Percentiles rank a stretch among this genome's conserved stretches.
These are phyloP conservation scores for Vanrija sp. DNA, from an alignment of 1,284 basidiomycete species.

Conservation along the genomic window DNA sequence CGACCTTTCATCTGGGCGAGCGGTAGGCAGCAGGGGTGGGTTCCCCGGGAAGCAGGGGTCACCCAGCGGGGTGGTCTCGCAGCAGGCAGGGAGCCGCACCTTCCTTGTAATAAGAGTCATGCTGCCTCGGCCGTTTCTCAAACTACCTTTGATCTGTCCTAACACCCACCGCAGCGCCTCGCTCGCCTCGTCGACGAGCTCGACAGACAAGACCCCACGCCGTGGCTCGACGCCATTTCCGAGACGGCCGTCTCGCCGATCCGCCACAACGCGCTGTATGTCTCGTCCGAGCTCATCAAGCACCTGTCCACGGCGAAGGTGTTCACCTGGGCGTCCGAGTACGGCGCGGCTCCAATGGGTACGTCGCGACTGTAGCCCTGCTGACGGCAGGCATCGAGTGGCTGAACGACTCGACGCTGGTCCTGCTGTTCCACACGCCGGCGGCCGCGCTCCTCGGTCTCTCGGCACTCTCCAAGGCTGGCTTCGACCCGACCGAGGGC, in stretches of 20 bases:
- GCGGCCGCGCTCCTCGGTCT: slow-evolving; percentile 34
- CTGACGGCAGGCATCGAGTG: slow-evolving; percentile 41
- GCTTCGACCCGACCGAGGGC: slow-evolving; percentile 44
- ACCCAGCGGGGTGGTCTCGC: too few relatives aligned
- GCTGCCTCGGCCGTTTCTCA: too few relatives aligned
- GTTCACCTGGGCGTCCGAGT: slow-evolving; percentile 37
- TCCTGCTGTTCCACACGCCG: slow-evolving; percentile 38
- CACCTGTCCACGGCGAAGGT: slow-evolving; percentile 43
- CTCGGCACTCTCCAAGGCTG: slow-evolving; percentile 39
- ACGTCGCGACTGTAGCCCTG: slow-evolving; percentile 3
- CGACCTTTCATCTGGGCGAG: too few relatives aligned
- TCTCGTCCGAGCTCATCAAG: slow-evolving; percentile 39
- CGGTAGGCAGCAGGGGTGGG: too few relatives aligned
- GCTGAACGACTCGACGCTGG: slow-evolving; percentile 43
- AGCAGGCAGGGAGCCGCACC: too few relatives aligned
- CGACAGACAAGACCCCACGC: slow-evolving; percentile 38
- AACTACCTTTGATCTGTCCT: too few relatives aligned
- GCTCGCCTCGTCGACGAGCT: slow-evolving; percentile 34
- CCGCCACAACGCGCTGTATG: slow-evolving; percentile 31
- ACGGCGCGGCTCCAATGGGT: slow-evolving; percentile 41
- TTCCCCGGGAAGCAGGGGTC: too few relatives aligned
- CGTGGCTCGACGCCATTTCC: slow-evolving; percentile 40
- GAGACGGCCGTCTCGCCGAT: slow-evolving; percentile 24
- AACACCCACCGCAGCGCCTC: slow-evolving; percentile 23
- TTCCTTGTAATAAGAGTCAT: too few relatives aligned